These are phyloP conservation scores for Ascochyta rabiei DNA, from an alignment of 2,329 filamentous ascomycete genomes.

Conservation along the genomic window DNA sequence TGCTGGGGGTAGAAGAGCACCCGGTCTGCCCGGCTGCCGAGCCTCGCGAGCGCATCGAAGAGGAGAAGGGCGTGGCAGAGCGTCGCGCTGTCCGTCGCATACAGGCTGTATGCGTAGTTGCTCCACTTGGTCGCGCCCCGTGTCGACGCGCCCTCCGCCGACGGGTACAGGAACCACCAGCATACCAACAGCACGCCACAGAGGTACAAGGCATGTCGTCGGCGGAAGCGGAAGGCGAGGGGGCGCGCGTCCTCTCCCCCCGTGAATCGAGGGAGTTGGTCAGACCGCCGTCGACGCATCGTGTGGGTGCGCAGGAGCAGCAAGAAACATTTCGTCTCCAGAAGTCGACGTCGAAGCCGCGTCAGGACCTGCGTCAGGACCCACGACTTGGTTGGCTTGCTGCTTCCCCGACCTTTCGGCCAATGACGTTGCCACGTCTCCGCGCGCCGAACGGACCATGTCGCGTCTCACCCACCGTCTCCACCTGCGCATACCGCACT, in stretches of 20 bases:
- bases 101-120: slow-evolving; percentile 51
- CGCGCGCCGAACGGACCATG: neutral
- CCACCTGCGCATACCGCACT: neutral
- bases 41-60: slow-evolving; percentile 51
- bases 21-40: slow-evolving; percentile 54
- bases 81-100: slow-evolving; percentile 51
- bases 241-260: slow-evolving; percentile 19
- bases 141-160: slow-evolving; percentile 13
- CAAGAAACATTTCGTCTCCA: neutral
- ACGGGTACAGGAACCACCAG: slow-evolving; percentile 40
- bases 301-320: slow-evolving; percentile 13
- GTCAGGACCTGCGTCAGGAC: neutral
- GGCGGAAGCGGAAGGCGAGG: slow-evolving; percentile 33
- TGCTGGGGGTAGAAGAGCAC: slow-evolving; percentile 54
- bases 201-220: slow-evolving; percentile 38
- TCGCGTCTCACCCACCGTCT: slow-evolving; percentile 1
- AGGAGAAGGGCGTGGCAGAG: slow-evolving; percentile 54
- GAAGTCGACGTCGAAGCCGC: no score
- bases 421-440: slow-evolving; percentile 3
- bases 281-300: slow-evolving; percentile 44
- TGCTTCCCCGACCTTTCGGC: slow-evolving; percentile 1
- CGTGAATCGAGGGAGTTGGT: slow-evolving; percentile 43
- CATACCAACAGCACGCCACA: slow-evolving; percentile 35
- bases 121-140: slow-evolving; percentile 41
- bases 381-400: neutral